Evolutionary conservation across 1,284 basidiomycete genomes (phyloP), one percentile per base, ranked within the genome.

Genomic region (Phellopilus nigrolimitatus): DNA sequence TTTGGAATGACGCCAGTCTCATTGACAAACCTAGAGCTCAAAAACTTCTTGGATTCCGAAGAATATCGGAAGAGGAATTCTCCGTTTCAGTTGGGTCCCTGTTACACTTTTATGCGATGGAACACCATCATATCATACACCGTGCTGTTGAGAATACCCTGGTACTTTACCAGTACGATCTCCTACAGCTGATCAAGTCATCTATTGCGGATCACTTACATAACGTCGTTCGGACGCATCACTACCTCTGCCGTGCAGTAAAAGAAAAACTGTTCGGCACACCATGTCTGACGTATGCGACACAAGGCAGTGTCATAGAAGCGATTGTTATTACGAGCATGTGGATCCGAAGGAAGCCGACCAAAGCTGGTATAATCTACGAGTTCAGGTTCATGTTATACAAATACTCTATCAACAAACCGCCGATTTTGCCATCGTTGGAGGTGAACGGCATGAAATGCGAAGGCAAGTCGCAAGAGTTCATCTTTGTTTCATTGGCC

Each of bases 1-100:
- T 52, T 21, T 46, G 34, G 33, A 22, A 17, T 19, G 36, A 37
- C 12, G n/a, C 38, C 3, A 24, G 36, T 19, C 17, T 36, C 12
- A 25, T 19, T 10, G 10, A 39, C 2, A 42, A 46, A 12, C 17
- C 21, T 6, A 33, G 39, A 17, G 40, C 30, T 28, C 47, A 51
- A 31, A 39, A 40, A 33, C 52, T 56, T 25, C 33, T 56, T 13
- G 55, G 42, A 27, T 44, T 56, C 27, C 40, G 24, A 1, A 33
- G 41, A 13, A 13, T 22, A 13, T 36, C 36, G 4, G 43, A 50
- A 15, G 41, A 42, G 7, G 31, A 34, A 21, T 50, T 41, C 33
- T 17, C 31, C 2, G 28, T 56, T 12, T 36, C 28, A 27, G 17
- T 44, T 9, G 33, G 27, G 15, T 54, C 55, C 3, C 21, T 47